phyloP scores from a whole-genome alignment of 208 protist genomes.

The Trypanosoma cruzi region DNA sequence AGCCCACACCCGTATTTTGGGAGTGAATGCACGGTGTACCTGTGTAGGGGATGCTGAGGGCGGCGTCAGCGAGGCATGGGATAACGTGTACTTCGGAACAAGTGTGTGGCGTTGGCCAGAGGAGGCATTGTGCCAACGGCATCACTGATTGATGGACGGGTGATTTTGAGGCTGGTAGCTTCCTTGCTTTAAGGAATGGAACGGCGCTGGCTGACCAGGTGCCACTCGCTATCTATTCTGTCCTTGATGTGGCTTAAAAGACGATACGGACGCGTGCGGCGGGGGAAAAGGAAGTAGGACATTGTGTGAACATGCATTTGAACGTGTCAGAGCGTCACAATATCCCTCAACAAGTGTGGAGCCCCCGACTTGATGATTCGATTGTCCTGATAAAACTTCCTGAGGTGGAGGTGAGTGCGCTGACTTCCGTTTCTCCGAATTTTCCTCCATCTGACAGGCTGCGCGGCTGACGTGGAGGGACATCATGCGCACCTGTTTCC shows the following conservation, averaged over 20 bases:
- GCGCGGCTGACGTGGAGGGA: neutral
- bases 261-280: slow-evolving; percentile 64
- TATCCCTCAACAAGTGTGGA: slow-evolving; percentile 73
- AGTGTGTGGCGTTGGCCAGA: slow-evolving; percentile 82
- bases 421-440: slow-evolving; percentile 7
- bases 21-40: slow-evolving; percentile 8
- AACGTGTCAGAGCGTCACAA: slow-evolving; percentile 32
- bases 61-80: slow-evolving; percentile 66
- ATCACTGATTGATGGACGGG: slow-evolving; percentile 78
- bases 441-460: neutral
- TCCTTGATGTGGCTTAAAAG: slow-evolving; percentile 66
- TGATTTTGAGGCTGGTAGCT: slow-evolving; percentile 73
- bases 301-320: slow-evolving; percentile 52
- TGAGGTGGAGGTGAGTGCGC: neutral
- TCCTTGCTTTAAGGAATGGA: slow-evolving; percentile 76
- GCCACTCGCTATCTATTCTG: slow-evolving; percentile 55
- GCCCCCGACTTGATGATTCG: slow-evolving; percentile 57
- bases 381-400: slow-evolving; percentile 85
- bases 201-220: slow-evolving; percentile 72
- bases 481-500: slow-evolving; percentile 18
- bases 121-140: slow-evolving; percentile 81
- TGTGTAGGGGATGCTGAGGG: slow-evolving; percentile 45
- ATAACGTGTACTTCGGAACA: slow-evolving; percentile 40
- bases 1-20: slow-evolving; percentile 24
- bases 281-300: slow-evolving; percentile 39